Conservation (phyloP, 1,139 yeast genomes). For the Zygosaccharomyces pseudobailii region DNA sequence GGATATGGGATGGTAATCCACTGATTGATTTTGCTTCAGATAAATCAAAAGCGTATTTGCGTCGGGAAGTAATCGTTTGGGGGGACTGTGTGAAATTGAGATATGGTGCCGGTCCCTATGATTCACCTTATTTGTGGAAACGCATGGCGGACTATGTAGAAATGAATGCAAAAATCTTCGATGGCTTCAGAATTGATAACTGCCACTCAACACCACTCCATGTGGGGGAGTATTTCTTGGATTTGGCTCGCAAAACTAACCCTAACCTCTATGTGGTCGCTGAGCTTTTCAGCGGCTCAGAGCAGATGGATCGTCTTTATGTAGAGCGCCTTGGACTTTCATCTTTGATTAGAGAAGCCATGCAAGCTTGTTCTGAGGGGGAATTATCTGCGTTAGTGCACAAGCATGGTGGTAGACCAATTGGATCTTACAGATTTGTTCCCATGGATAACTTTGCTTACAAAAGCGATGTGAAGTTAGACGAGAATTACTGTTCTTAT, state of each 20-base stretch:
- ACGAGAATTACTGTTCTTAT: constrained; percentile 23
- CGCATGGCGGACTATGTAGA: constrained; percentile 78
- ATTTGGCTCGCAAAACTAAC: constrained; percentile 78
- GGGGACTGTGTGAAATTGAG: constrained; percentile 94
- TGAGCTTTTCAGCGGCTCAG: constrained; percentile 90
- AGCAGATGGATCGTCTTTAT: constrained; percentile 80
- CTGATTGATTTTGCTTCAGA: constrained; percentile 86
- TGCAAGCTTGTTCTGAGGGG: constrained; percentile 90
- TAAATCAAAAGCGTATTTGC: constrained; percentile 70
- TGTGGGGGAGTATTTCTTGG: constrained; percentile 85
- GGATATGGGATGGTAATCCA: constrained; percentile 99
- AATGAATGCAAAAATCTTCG: constrained; percentile 68
- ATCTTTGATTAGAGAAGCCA: constrained; percentile 88
- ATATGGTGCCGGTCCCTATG: constrained; percentile 70
- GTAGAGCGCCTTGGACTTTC: constrained; percentile 88
- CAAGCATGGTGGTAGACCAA: constrained; percentile 91
- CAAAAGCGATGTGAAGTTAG: constrained; percentile 48
- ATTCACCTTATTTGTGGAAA: constrained; percentile 86
- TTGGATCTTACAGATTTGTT: constrained; percentile 80
- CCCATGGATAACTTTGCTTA: constrained; percentile 70
- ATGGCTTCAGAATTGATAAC: constrained; percentile 90
- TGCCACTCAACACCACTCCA: constrained; percentile 95
- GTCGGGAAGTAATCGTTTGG: constrained; percentile 96
- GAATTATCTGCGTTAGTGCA: constrained; percentile 86
- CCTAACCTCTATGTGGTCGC: constrained; percentile 92